These are phyloP conservation scores for Cladosporium sp. DNA, from an alignment of 2,329 filamentous ascomycete species.

Conservation along the genomic window DNA sequence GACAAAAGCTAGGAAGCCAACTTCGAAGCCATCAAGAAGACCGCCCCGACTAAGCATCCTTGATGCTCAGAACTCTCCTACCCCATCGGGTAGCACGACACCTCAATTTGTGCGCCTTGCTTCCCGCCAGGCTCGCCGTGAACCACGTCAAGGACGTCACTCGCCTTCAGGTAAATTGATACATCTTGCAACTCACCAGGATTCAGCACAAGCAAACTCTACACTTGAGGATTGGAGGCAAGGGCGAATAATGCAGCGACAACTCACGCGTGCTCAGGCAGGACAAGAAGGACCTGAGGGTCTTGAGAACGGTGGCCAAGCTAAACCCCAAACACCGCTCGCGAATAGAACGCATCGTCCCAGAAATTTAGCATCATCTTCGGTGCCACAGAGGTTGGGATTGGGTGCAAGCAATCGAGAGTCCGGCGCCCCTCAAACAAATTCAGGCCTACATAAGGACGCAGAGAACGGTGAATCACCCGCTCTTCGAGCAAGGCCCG, in stretches of 20 bases:
- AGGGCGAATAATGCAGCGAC: slow-evolving; percentile 35
- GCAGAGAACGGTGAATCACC: neutral
- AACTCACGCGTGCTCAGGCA: too few species aligned
- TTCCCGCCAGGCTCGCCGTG: slow-evolving; percentile 47
- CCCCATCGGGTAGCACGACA: slow-evolving; percentile 27
- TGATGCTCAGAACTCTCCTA: slow-evolving; percentile 38
- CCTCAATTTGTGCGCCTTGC: slow-evolving; percentile 55
- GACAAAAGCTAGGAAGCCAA: neutral
- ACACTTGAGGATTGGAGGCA: slow-evolving; percentile 49
- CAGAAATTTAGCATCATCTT: neutral
- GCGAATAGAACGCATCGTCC: neutral
- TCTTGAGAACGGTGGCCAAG: too few species aligned
- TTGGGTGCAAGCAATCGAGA: neutral
- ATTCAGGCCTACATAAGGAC: neutral
- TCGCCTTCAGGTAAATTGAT: slow-evolving; percentile 51
- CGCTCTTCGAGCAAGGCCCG: neutral
- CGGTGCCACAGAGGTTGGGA: neutral
- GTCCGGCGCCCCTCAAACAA: too few species aligned
- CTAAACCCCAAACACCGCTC: neutral
- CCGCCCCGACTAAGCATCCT: slow-evolving; percentile 46
- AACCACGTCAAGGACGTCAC: slow-evolving; percentile 46
- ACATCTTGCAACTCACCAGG: slow-evolving; percentile 46
- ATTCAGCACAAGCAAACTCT: slow-evolving; percentile 52
- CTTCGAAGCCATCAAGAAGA: neutral
- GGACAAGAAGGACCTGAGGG: too few species aligned